Percentiles rank a stretch among this genome's conserved stretches.
Conservation (phyloP, 2,329 filamentous ascomycete species). For the Arachnomyces sp. region DNA sequence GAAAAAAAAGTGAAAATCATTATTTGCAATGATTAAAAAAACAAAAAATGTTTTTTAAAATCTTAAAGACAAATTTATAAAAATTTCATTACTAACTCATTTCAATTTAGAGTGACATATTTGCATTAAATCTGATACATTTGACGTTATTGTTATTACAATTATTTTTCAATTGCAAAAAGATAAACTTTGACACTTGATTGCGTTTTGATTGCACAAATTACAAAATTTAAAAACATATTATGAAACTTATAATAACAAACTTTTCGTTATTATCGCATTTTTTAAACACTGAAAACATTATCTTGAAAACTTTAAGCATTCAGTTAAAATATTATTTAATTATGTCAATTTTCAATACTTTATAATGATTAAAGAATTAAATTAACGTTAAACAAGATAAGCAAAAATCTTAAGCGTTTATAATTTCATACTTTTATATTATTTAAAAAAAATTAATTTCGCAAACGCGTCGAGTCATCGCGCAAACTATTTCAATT, state of each 20-base stretch:
- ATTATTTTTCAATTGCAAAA: conserved; percentile 15
- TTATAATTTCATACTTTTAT: too few relatives aligned
- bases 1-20: neutral
- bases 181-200: conserved; percentile 13
- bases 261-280: conserved; percentile 22
- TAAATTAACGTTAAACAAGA: too few relatives aligned
- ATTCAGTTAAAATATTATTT: too few relatives aligned
- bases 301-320: conserved; percentile 9
- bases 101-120: conserved; percentile 13
- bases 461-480: neutral
- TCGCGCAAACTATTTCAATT: neutral
- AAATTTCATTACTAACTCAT: conserved; percentile 11
- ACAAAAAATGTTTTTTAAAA: conserved; percentile 9
- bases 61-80: conserved; percentile 13
- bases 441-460: conserved; percentile 5
- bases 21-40: conserved; percentile 6
- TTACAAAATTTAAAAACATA: conserved; percentile 3
- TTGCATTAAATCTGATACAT: conserved; percentile 19
- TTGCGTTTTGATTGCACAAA: conserved; percentile 5
- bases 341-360: too few relatives aligned
- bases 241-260: conserved; percentile 25
- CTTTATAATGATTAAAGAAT: too few relatives aligned
- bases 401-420: too few relatives aligned
- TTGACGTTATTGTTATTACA: conserved; percentile 9
- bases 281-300: conserved; percentile 17